Evolutionary conservation across 78 protist genomes (phyloP), one percentile per base, ranked within the genome.

Genomic region (Tieghemostelium lacteum): DNA sequence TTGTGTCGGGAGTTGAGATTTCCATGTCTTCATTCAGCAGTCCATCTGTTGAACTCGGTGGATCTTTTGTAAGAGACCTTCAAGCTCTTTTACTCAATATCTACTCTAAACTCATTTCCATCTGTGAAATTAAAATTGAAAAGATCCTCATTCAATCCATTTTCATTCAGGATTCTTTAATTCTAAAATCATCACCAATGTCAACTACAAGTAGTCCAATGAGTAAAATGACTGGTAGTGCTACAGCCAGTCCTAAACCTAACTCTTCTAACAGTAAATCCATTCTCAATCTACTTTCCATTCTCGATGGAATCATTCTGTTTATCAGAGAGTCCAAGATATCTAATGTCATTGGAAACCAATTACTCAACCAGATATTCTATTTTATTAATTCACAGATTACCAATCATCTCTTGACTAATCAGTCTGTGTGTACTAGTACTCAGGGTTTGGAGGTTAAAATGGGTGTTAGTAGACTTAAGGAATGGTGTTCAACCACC

Each of bases 401-500:
- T n/a, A 83, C 91, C 0, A 83, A 83, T 31, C 34, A 83, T 45
- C 66, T 83, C 42, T 42, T 83, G 7, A 34, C 29, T 1, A 83
- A 83, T 69, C 39, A 76, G 37, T 55, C 37, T 1, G 78, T 83
- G 36, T 83, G 91, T 70, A 66, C 77, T 22, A 63, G 78, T 1
- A 83, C 91, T 10, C 49, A 67, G 26, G 91, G 80, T 39, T 60
- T 83, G 8, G 75, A 66, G 24, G 91, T 83, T 28, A 83, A 83
- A 54, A 83, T 83, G 91, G 71, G 91, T 60, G 78, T 83, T 8
- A 69, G 78, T 4, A 40, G 91, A 55, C 33, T 83, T 69, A 83
- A 83, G 45, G 91, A 83, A 83, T 83, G 91, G 91, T 83, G 91
- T 42, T 83, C 91, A 20, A 19, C 28, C 0, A 69, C 91, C 33